Base-by-base conservation (phyloP, 768 basidiomycete genomes). In the Tricholoma hemisulphureum region DNA sequence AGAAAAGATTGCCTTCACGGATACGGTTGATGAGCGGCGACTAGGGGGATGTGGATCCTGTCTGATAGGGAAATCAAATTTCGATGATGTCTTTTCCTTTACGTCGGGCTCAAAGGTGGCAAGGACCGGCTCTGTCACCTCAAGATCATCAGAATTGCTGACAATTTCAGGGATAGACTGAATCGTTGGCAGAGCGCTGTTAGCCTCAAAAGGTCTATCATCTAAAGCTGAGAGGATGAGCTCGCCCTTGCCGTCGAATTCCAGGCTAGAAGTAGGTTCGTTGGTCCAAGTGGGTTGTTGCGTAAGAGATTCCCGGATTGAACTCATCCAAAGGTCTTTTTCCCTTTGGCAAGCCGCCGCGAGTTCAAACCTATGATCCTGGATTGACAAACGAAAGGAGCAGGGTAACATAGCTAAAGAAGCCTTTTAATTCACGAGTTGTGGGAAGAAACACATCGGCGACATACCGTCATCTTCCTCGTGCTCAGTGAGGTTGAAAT, bases 301-400 rank as follows among this genome's bases (percentile, higher is more conserved):
- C 6, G 71, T 69, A 43, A 79, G 65, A 13, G 87, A 80, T 43
- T 82, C 77, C 55, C 74, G 77, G 50, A 97, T 83, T 5, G 85
- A 84, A 29, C 76, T 73, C 55, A 95, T 74, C 96, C 96, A 98
- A n/a, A 89, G 76, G 24, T 85, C 82, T 75, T 93, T 95, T 73
- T 98, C 96, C 32, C 77, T 80, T 65, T 76, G 81, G 69, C 94
- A 95, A 14, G 92, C 83, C 0, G 92, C 91, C 6, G 92, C 92
- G 28, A 98, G 74, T 68, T 97, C 94, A 64, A 96, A 89, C 57
- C 85, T 80, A 65, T 91, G 87, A 6, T 87, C 86, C 53, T 79
- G 80, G 43, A 80, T 81, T 9, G 79, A 82, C 14, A 97, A 74
- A 51, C 89, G 86, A 71, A 98, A 91, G 43, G 88, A 88, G 65